These are phyloP conservation scores for Cystoderma amianthinum DNA, from an alignment of 768 basidiomycete genomes.

Conservation along the genomic window DNA sequence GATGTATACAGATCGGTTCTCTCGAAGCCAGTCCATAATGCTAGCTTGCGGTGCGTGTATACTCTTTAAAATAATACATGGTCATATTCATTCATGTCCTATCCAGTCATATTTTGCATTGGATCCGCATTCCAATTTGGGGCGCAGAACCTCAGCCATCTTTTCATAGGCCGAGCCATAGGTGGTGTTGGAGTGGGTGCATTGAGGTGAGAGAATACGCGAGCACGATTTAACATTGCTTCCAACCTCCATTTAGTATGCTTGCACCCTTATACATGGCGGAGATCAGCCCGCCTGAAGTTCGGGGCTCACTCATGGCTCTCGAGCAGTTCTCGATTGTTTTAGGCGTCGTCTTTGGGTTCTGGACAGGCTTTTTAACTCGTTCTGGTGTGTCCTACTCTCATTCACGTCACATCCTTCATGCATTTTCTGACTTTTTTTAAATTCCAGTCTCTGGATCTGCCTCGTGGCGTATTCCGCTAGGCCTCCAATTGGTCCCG, in stretches of 20 bases:
- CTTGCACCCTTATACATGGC: slow-evolving; percentile 79
- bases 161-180: slow-evolving; percentile 66
- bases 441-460: slow-evolving; percentile 44
- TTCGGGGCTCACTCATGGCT: slow-evolving; percentile 72
- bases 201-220: slow-evolving; percentile 36
- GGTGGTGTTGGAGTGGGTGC: slow-evolving; percentile 82
- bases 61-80: too few species aligned
- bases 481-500: slow-evolving; percentile 65
- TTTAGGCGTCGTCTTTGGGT: slow-evolving; percentile 73
- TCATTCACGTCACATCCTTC: too few species aligned
- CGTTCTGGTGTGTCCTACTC: not conserved
- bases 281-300: slow-evolving; percentile 77
- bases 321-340: slow-evolving; percentile 81
- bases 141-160: slow-evolving; percentile 45
- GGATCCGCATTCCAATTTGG: slow-evolving; percentile 66
- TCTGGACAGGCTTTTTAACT: slow-evolving; percentile 77
- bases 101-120: slow-evolving; percentile 58
- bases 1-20: slow-evolving; percentile 59
- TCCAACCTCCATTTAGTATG: slow-evolving; percentile 39
- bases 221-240: not conserved
- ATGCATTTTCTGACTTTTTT: not conserved
- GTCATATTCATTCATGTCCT: too few species aligned
- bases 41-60: slow-evolving; percentile 54
- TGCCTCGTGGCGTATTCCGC: slow-evolving; percentile 71
- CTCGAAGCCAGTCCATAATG: slow-evolving; percentile 62